A percentile compares a stretch with the other conserved stretches of the same genome.
Evolutionary conservation across 306 rosid species (phyloP).

Genomic region (Castanea crenata): DNA sequence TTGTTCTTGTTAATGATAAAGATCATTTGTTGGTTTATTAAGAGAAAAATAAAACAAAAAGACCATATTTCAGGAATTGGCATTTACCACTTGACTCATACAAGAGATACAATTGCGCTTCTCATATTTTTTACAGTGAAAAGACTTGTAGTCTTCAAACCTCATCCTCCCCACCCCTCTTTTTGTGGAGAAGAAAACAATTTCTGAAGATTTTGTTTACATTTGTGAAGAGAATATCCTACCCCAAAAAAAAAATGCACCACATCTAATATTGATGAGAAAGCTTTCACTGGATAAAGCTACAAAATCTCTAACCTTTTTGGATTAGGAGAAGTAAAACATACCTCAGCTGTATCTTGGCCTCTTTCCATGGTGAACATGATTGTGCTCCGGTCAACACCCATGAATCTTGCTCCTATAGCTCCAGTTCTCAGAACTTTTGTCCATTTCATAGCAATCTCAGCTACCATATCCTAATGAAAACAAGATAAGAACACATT

Average conservation of each 20-base stretch:
- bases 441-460: conserved; percentile 83
- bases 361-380: conserved; percentile 84
- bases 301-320: neutral
- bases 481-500: conserved; percentile 14
- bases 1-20: neutral
- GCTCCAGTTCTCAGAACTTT: conserved; percentile 77
- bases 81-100: no score
- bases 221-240: neutral
- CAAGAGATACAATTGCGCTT: neutral
- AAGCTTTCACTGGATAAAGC: neutral
- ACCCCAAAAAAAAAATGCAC: no score
- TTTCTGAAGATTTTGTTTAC: neutral
- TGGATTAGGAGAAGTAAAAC: neutral
- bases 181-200: neutral
- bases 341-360: conserved; percentile 71
- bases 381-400: conserved; percentile 75
- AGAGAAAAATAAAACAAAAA: neutral
- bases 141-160: neutral
- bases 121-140: neutral
- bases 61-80: neutral
- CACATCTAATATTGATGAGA: neutral
- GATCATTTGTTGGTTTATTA: neutral
- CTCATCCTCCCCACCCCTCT: no score
- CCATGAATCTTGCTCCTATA: conserved; percentile 67
- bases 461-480: conserved; percentile 65